Conservation (phyloP, 345 rosid species). For the Populus deltoides region DNA sequence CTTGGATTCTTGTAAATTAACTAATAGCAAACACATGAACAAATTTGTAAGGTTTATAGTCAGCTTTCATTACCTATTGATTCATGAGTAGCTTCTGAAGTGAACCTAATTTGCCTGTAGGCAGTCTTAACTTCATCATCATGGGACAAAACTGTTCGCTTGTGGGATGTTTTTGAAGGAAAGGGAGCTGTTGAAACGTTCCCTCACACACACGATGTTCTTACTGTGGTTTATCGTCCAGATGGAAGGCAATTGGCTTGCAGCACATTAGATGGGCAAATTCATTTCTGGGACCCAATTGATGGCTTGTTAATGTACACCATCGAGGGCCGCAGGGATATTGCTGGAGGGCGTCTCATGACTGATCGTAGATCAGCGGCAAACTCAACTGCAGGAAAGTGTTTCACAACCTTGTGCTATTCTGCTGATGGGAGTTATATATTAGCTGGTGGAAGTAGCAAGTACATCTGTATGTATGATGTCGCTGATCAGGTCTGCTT, state of each 20-base stretch:
- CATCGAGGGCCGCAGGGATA: constrained; percentile 95
- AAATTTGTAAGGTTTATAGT: neutral
- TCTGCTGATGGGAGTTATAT: constrained; percentile 95
- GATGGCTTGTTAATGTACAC: constrained; percentile 86
- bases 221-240: constrained; percentile 83
- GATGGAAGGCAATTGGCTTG: constrained; percentile 93
- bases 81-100: constrained; percentile 9
- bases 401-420: constrained; percentile 84
- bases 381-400: constrained; percentile 92
- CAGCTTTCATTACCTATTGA: neutral
- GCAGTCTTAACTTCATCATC: constrained; percentile 89
- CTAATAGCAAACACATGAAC: neutral
- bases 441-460: constrained; percentile 92
- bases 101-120: constrained; percentile 22
- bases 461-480: constrained; percentile 95
- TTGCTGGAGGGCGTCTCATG: constrained; percentile 89
- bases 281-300: constrained; percentile 95
- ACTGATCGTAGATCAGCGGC: constrained; percentile 91
- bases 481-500: constrained; percentile 85
- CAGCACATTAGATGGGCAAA: constrained; percentile 89
- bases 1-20: neutral
- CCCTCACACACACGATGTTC: constrained; percentile 85
- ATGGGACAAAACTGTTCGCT: constrained; percentile 88
- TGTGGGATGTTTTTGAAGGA: constrained; percentile 95
- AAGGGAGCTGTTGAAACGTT: constrained; percentile 87